Base-by-base conservation (phyloP, 192 early-diverging fungal species). In the Piromyces sp. region DNA sequence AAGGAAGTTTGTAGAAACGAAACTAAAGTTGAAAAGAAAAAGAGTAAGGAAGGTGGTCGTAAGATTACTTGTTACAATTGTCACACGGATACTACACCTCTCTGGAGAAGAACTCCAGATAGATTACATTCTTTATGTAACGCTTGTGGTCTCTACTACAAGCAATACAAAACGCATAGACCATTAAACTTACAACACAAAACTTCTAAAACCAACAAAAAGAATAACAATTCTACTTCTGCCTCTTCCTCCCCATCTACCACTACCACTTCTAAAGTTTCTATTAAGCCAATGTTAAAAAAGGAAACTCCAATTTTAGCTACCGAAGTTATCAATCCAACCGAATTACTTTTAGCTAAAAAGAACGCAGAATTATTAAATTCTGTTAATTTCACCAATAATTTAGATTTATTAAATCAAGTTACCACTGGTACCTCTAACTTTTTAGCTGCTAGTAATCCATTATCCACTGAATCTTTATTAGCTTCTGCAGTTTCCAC, bases 51-150 rank as follows among this genome's bases (percentile, higher is more conserved):
- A 68, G 26, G 26, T 68, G 51, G 51, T n/a, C 51, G 51, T 68
- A 68, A 68, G n/a, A 68, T 68, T 68, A 68, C 51, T 22, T 68
- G 51, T 68, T 68, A 68, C 11, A 68, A 68, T 68, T 81, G 81
- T 79, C 29, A 30, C 14, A 81, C 81, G 1, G 29, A 30, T 30
- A 26, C 30, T 26, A 79, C 81, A 16, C 81, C 81, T 26, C 37
- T 81, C 19, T 81, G 81, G 81, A 42, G 81, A 40, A 30, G 81
- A 40, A 81, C 81, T 26, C 81, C 81, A 42, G 81, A 81, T 30
- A 79, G 80, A 42, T 30, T 30, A 30, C 42, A 81, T 42, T 79
- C 81, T 30, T 79, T 81, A 30, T 81, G 81, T n/a, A 81, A 81
- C 30, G 81, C 81, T 0, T 81, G 81, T 40, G 81, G 80, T 28